Conservation (phyloP, 176 grass and related monocot species). For the Oryza rufipogon region DNA sequence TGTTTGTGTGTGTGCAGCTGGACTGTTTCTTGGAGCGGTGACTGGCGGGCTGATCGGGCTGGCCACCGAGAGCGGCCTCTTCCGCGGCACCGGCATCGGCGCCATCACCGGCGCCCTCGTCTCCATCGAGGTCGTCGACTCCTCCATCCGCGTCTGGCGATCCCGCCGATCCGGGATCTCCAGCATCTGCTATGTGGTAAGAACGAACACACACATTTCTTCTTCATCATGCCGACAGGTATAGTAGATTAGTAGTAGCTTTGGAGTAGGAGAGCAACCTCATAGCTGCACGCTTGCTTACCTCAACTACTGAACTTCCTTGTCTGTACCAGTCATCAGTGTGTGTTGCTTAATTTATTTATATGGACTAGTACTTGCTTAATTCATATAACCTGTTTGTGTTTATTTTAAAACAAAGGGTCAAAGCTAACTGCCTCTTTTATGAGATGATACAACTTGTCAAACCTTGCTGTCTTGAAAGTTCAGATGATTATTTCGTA, state of each 20-base stretch:
- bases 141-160: constrained; percentile 75
- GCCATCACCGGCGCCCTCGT: constrained; percentile 86
- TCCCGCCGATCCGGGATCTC: constrained; percentile 69
- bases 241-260: constrained; percentile 18
- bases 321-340: not conserved
- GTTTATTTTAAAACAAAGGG: not conserved
- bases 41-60: constrained; percentile 85
- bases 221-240: not conserved
- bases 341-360: constrained; percentile 24
- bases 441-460: not conserved
- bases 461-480: not conserved
- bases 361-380: not conserved
- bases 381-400: not conserved
- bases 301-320: constrained; percentile 4
- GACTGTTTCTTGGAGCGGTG: constrained; percentile 72
- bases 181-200: constrained; percentile 90
- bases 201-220: not conserved
- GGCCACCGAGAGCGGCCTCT: constrained; percentile 85
- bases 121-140: constrained; percentile 91
- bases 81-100: constrained; percentile 83
- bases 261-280: constrained; percentile 44
- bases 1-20: constrained; percentile 49
- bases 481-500: not conserved
- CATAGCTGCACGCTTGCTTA: constrained; percentile 26
- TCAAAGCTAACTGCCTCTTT: not conserved